phyloP scores from a whole-genome alignment of 495 filamentous ascomycete species.

The Aspergillus saccharolyticus region DNA sequence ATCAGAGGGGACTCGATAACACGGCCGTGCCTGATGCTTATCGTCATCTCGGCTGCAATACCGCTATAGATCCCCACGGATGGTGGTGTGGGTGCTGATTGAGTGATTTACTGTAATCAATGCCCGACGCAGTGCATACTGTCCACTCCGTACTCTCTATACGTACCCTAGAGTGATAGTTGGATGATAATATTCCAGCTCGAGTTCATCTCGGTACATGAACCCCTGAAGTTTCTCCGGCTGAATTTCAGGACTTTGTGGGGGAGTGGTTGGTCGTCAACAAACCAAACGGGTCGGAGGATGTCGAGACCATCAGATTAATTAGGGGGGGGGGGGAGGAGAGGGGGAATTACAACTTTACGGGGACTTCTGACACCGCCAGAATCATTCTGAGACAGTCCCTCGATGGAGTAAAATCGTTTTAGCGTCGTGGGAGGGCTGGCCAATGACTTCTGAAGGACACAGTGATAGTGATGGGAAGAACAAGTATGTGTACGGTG shows the following conservation, averaged over 20 bases:
- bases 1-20: neutral
- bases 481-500: neutral
- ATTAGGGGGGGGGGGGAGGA: no score
- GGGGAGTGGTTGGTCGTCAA: neutral
- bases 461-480: neutral
- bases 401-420: neutral
- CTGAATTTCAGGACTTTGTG: conserved; percentile 10
- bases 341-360: neutral
- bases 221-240: conserved; percentile 4
- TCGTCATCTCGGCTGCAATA: neutral
- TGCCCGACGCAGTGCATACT: neutral
- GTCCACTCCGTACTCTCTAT: no score
- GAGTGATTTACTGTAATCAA: neutral
- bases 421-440: neutral
- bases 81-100: neutral
- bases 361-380: conserved; percentile 1
- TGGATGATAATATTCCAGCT: neutral
- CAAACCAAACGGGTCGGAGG: neutral
- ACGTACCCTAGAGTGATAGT: no score
- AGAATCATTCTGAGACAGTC: neutral
- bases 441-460: neutral
- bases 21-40: conserved; percentile 5
- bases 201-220: neutral
- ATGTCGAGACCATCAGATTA: neutral
- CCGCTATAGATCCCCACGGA: conserved; percentile 2